Base-by-base conservation (phyloP, 1,139 yeast genomes). In the Magnusiomyces tetraspermus region DNA sequence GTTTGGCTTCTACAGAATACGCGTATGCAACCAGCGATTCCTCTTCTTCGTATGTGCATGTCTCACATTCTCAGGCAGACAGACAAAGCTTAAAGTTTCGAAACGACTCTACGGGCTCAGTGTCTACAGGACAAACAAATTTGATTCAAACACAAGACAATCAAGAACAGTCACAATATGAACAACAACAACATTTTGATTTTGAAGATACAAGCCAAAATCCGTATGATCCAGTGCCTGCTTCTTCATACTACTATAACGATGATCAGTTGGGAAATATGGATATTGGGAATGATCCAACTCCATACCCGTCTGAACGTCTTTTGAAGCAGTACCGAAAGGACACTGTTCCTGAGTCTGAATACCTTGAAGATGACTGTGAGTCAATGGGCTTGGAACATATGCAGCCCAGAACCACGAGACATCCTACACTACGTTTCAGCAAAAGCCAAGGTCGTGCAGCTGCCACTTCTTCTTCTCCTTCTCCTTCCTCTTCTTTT, bases 51-150 rank as follows among this genome's bases (percentile, higher is more conserved):
- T 50, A 44, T 19, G 53, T 50, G 11, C 37, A 51, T 48, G 40
- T 40, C n/a, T n/a, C 21, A 8, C 40, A 41, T 28, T 30, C 51
- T 2, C 42, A 49, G 24, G 22, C 50, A 5, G 52, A 42, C 3
- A 51, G 53, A 23, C 2, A 46, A n/a, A 37, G 48, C 8, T 53
- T 54, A 6, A 53, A 52, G 6, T 50, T 46, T 17, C 49, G 36
- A 23, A 33, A 46, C n/a, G 19, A 36, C 10, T 46, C 49, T 8
- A 13, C 21, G 30, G 48, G 46, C 6, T 43, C 50, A 11, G 15
- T 21, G 5, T 15, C 31, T 6, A 22, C 24, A 19, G 17, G 21
- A n/a, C 22, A 40, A 10, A 22, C 43, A 26, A 26, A 26, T 26
- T 15, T n/a, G n/a, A n/a, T n/a, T n/a, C n/a, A 23, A 23, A 30